Conservation (phyloP, 306 rosid genomes). For the Lathyrus aphaca region DNA sequence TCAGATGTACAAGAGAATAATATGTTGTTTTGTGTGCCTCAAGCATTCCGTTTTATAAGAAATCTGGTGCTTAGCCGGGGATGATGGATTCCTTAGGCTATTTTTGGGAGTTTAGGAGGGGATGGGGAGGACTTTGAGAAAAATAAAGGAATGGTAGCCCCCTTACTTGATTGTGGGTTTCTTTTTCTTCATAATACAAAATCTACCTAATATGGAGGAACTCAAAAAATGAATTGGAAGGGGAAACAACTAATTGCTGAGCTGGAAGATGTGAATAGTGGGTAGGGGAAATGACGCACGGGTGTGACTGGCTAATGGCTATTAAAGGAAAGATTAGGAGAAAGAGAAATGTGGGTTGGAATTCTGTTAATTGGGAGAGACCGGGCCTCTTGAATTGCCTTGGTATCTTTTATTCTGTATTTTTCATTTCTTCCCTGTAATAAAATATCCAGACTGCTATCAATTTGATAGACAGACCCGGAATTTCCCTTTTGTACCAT, state of each 20-base stretch:
- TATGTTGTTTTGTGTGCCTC: slow-evolving; percentile 8
- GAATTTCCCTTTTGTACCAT: too few relatives aligned
- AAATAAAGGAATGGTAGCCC: not conserved
- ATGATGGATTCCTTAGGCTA: slow-evolving; percentile 13
- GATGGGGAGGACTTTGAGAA: not conserved
- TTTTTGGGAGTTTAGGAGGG: not conserved
- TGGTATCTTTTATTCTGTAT: too few relatives aligned
- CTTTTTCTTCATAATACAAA: not conserved
- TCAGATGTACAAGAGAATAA: slow-evolving; percentile 3
- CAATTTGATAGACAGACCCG: too few relatives aligned
- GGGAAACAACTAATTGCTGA: not conserved
- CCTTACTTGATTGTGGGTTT: not conserved
- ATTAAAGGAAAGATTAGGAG: too few relatives aligned
- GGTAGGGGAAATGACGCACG: too few relatives aligned
- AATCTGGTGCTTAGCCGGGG: slow-evolving; percentile 28
- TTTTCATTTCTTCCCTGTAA: too few relatives aligned
- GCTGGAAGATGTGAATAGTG: not conserved
- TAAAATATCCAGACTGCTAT: too few relatives aligned
- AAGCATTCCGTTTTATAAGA: slow-evolving; percentile 27
- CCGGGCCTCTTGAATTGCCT: too few relatives aligned
- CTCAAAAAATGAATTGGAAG: not conserved
- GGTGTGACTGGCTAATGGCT: too few relatives aligned
- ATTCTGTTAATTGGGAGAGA: too few relatives aligned
- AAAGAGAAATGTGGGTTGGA: too few relatives aligned
- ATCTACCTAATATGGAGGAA: not conserved